Conservation (phyloP, 176 grass and related monocot genomes). For the Otatea glauca region DNA sequence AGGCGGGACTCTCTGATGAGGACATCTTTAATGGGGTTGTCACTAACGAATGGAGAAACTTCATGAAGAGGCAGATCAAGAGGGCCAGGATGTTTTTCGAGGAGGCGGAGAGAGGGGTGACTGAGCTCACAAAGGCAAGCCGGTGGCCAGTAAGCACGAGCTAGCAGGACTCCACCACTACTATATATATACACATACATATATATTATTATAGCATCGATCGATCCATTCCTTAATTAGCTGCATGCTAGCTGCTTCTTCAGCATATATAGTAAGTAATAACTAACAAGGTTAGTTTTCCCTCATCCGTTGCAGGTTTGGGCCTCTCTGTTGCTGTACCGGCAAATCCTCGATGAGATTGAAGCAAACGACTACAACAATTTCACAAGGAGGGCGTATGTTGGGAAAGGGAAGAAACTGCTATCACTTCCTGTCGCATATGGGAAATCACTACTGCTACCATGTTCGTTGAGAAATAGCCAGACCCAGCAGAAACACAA, state of each 20-base stretch:
- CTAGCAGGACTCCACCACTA: too few relatives aligned
- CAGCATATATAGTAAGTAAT: neutral
- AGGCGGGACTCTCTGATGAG: conserved; percentile 73
- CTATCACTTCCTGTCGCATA: conserved; percentile 74
- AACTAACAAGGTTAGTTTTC: neutral
- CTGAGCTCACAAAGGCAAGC: conserved; percentile 81
- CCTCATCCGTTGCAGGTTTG: conserved; percentile 67
- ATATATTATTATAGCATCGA: too few relatives aligned
- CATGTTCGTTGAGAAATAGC: conserved; percentile 51
- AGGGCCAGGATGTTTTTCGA: conserved; percentile 87
- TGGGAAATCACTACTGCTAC: conserved; percentile 60
- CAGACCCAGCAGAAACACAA: conserved; percentile 18
- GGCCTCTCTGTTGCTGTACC: conserved; percentile 73
- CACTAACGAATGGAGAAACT: conserved; percentile 68
- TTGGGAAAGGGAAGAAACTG: conserved; percentile 85
- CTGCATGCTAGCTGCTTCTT: neutral
- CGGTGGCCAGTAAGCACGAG: conserved; percentile 76
- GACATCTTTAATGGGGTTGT: conserved; percentile 83
- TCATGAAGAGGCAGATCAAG: conserved; percentile 94
- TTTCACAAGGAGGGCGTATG: conserved; percentile 89
- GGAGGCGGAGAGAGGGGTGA: conserved; percentile 84
- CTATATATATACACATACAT: too few relatives aligned
- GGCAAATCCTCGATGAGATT: conserved; percentile 93
- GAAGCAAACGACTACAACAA: conserved; percentile 95
- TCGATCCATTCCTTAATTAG: neutral